Evolutionary conservation across 2,329 filamentous ascomycete species (phyloP).

Genomic region (Colletotrichum tanaceti): DNA sequence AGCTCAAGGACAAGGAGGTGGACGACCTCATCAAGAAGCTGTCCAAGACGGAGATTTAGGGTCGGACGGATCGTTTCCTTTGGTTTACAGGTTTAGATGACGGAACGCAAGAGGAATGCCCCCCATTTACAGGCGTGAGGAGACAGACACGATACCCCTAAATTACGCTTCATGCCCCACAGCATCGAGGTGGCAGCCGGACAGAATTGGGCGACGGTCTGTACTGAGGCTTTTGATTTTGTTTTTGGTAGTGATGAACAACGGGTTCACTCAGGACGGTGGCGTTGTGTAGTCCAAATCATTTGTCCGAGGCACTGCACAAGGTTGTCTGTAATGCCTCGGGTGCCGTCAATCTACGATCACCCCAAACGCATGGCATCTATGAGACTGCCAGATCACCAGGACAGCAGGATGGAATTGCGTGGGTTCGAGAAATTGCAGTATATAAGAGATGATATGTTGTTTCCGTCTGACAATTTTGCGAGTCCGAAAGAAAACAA

Average conservation of each 20-base stretch:
- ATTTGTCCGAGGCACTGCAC: not conserved
- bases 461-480: not conserved
- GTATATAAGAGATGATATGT: conserved; percentile 13
- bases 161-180: conserved; percentile 37
- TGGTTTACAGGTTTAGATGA: conserved; percentile 39
- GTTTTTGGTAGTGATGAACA: too few species aligned
- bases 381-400: conserved; percentile 5
- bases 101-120: conserved; percentile 39
- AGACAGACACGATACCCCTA: conserved; percentile 41
- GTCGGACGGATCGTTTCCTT: conserved; percentile 28
- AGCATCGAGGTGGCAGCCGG: not conserved
- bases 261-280: not conserved
- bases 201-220: not conserved
- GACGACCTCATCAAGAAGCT: conserved; percentile 82
- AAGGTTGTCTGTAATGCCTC: conserved; percentile 2
- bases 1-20: conserved; percentile 79
- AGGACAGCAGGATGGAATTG: conserved; percentile 14
- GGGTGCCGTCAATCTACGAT: conserved; percentile 24
- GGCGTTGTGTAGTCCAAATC: conserved; percentile 4
- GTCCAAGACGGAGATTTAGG: conserved; percentile 73
- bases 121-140: conserved; percentile 28
- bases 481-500: not conserved
- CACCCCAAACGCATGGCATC: conserved; percentile 29
- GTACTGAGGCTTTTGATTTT: not conserved
- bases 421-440: conserved; percentile 18